Evolutionary conservation across 176 grass and related monocot genomes (phyloP).

Genomic region (Ensete glaucum): DNA sequence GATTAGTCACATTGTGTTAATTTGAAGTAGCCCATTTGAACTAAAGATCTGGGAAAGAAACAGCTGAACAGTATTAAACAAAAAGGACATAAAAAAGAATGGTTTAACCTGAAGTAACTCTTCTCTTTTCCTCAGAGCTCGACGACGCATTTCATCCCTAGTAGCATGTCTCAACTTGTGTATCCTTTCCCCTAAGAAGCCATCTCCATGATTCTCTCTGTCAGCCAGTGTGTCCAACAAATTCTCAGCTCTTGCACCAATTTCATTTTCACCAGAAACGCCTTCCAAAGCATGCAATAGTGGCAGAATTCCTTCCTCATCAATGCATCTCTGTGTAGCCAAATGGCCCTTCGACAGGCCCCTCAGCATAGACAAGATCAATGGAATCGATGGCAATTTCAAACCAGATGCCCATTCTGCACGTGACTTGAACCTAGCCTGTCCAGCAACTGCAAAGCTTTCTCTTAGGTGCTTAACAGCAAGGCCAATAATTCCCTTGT

Average conservation of each 20-base stretch:
- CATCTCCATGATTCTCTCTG: constrained; percentile 88
- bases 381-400: constrained; percentile 76
- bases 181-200: constrained; percentile 76
- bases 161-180: constrained; percentile 76
- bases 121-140: constrained; percentile 76
- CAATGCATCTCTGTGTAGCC: constrained; percentile 76
- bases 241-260: constrained; percentile 92
- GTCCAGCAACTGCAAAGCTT: constrained; percentile 50
- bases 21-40: neutral
- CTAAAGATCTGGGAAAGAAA: neutral
- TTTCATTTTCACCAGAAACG: constrained; percentile 88
- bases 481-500: constrained; percentile 62
- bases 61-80: neutral
- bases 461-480: constrained; percentile 74
- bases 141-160: constrained; percentile 80
- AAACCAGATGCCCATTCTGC: constrained; percentile 67
- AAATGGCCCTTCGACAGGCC: constrained; percentile 92
- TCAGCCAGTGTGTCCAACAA: constrained; percentile 90
- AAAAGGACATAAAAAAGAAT: neutral
- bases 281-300: constrained; percentile 90
- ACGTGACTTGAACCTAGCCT: constrained; percentile 52
- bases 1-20: constrained; percentile 6
- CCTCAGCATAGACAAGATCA: constrained; percentile 85
- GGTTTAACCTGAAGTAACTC: constrained; percentile 65
- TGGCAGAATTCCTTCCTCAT: constrained; percentile 76